These are phyloP conservation scores for Plasmodium malariae DNA, from an alignment of 169 alveolate species.

Conservation along the genomic window DNA sequence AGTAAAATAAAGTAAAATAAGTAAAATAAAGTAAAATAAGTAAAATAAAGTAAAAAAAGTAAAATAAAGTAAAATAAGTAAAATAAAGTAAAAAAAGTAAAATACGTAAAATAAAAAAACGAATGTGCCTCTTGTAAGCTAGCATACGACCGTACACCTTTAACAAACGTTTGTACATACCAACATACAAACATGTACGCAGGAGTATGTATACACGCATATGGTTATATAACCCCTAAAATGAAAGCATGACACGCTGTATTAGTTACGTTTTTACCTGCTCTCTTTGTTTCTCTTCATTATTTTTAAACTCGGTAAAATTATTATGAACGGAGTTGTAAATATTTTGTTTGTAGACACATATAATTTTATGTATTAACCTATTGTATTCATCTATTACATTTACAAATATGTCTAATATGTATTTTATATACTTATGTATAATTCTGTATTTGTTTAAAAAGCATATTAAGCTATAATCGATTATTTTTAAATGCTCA, in stretches of 20 bases:
- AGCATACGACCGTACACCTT: no score
- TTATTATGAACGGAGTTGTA: slow-evolving; percentile 62
- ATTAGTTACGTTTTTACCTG: slow-evolving; percentile 18
- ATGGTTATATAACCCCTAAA: background rate
- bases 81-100: no score
- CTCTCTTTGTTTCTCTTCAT: slow-evolving; percentile 31
- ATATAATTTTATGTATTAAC: slow-evolving; percentile 35
- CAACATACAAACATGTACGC: no score
- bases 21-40: no score
- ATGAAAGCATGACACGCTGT: background rate
- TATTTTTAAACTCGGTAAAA: slow-evolving; percentile 15
- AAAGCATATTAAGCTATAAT: slow-evolving; percentile 56
- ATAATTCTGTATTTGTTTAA: slow-evolving; percentile 40
- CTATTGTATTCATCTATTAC: slow-evolving; percentile 46
- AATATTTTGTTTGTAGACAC: slow-evolving; percentile 28
- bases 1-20: no score
- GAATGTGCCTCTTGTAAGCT: no score
- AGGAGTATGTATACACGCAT: background rate
- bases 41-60: no score
- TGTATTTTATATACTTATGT: slow-evolving; percentile 21
- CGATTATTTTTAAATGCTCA: slow-evolving; percentile 58
- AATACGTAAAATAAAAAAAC: no score
- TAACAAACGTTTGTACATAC: background rate
- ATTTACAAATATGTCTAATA: slow-evolving; percentile 15
- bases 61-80: no score